Conservation (phyloP, 441 rosid species). For the Croton laevigatus region DNA sequence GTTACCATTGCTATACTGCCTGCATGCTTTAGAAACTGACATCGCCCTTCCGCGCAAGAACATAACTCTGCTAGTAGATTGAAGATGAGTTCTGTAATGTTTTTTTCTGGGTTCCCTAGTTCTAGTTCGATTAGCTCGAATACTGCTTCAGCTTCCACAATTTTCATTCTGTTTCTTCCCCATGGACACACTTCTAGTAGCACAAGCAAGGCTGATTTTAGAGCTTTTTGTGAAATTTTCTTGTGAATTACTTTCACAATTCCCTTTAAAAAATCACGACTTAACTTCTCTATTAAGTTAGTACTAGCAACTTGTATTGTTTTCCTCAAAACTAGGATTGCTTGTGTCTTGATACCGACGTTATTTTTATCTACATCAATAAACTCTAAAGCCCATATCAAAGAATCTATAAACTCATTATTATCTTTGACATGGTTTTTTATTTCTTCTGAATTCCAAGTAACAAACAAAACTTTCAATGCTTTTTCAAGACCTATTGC, state of each 20-base stretch:
- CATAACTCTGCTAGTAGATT: slow-evolving; percentile 45
- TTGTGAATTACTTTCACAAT: slow-evolving; percentile 24
- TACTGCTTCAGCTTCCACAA: slow-evolving; percentile 38
- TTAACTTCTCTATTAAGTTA: slow-evolving; percentile 27
- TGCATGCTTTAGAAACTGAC: slow-evolving; percentile 36
- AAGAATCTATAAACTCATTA: slow-evolving; percentile 27
- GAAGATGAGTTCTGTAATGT: slow-evolving; percentile 42
- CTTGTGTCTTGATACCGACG: slow-evolving; percentile 20
- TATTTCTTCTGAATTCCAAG: slow-evolving; percentile 32
- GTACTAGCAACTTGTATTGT: slow-evolving; percentile 19
- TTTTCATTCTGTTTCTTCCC: slow-evolving; percentile 42
- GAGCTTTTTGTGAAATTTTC: slow-evolving; percentile 31
- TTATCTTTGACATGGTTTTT: slow-evolving; percentile 28
- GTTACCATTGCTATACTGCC: slow-evolving; percentile 50
- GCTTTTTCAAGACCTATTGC: slow-evolving; percentile 31
- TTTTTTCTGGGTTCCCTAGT: slow-evolving; percentile 40
- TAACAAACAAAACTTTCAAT: slow-evolving; percentile 31
- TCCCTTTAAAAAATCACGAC: slow-evolving; percentile 30
- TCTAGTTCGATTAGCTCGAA: slow-evolving; percentile 47
- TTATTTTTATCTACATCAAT: slow-evolving; percentile 1
- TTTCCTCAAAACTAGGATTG: slow-evolving; percentile 29
- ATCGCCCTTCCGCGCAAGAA: slow-evolving; percentile 47
- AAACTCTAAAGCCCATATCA: slow-evolving; percentile 33
- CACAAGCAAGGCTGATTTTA: slow-evolving; percentile 38
- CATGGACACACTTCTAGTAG: slow-evolving; percentile 34